These are phyloP conservation scores for Fusarium clavum DNA, from an alignment of 2,329 filamentous ascomycete genomes.

Conservation along the genomic window DNA sequence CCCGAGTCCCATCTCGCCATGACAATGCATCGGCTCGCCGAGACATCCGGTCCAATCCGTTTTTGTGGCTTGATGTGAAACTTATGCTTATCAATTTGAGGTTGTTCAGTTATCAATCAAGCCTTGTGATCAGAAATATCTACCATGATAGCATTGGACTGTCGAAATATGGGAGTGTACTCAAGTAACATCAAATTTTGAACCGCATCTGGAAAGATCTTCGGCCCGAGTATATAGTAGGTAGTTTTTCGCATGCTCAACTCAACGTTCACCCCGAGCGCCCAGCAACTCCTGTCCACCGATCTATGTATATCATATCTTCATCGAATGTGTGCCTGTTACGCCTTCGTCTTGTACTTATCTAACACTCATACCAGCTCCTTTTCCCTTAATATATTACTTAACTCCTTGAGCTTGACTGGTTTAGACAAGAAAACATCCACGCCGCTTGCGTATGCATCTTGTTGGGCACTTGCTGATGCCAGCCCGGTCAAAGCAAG, in stretches of 20 bases:
- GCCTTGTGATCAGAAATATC: neutral
- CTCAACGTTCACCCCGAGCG: neutral
- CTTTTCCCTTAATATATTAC: slow-evolving; percentile 27
- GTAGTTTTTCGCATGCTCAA: neutral
- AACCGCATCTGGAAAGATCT: neutral
- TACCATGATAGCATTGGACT: neutral
- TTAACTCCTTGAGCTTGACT: slow-evolving; percentile 57
- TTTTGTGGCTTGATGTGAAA: neutral
- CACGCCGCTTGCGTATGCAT: slow-evolving; percentile 64
- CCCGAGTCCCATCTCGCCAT: slow-evolving; percentile 5
- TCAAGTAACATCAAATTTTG: neutral
- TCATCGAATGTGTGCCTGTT: neutral
- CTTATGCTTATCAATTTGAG: neutral
- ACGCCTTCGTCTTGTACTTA: no score
- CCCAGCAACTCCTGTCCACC: neutral
- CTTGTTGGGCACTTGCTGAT: slow-evolving; percentile 60
- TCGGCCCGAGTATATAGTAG: neutral
- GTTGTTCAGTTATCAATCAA: neutral
- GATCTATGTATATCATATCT: slow-evolving; percentile 6
- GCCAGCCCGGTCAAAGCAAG: slow-evolving; percentile 66
- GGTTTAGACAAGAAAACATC: slow-evolving; percentile 67
- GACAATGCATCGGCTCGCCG: slow-evolving; percentile 1
- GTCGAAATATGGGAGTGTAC: neutral
- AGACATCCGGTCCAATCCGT: slow-evolving; percentile 5
- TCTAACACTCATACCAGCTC: slow-evolving; percentile 5